A percentile compares a stretch with the other conserved stretches of the same genome.
Evolutionary conservation across 2,329 filamentous ascomycete genomes (phyloP).

Genomic region (Pestalotiopsis sp.): DNA sequence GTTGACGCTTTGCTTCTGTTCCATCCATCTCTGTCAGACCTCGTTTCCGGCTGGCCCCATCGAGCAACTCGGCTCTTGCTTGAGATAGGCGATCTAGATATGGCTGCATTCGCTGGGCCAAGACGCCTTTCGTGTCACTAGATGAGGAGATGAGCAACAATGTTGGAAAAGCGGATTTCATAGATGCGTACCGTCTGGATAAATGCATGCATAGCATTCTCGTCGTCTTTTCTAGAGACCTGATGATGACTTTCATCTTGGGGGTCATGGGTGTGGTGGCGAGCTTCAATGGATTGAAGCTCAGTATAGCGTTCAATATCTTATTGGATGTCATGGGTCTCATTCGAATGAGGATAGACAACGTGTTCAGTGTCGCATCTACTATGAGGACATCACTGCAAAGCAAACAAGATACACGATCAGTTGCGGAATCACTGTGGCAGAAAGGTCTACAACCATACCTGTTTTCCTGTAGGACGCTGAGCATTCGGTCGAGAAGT

Average conservation of each 20-base stretch:
- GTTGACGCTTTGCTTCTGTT: slow-evolving; percentile 82
- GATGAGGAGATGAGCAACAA: neutral
- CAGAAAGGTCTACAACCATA: slow-evolving; percentile 43
- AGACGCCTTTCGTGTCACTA: slow-evolving; percentile 79
- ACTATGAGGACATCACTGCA: slow-evolving; percentile 82
- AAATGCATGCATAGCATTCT: slow-evolving; percentile 83
- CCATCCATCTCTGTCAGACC: slow-evolving; percentile 72
- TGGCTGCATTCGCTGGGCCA: slow-evolving; percentile 79
- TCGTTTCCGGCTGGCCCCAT: slow-evolving; percentile 79
- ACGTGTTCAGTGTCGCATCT: slow-evolving; percentile 87
- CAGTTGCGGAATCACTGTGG: neutral
- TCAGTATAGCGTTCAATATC: slow-evolving; percentile 82
- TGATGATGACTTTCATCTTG: slow-evolving; percentile 78
- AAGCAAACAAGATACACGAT: slow-evolving; percentile 12
- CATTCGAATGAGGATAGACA: slow-evolving; percentile 80
- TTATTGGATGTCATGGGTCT: slow-evolving; percentile 82
- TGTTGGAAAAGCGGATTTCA: neutral
- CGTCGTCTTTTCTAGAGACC: slow-evolving; percentile 94
- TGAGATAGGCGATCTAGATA: slow-evolving; percentile 83
- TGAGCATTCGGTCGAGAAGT: slow-evolving; percentile 84
- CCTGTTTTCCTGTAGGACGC: slow-evolving; percentile 86
- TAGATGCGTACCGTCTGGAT: slow-evolving; percentile 66
- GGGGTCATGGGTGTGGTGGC: slow-evolving; percentile 77
- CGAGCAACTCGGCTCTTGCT: slow-evolving; percentile 75
- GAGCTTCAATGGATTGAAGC: slow-evolving; percentile 87